Evolutionary conservation across 2,329 filamentous ascomycete species (phyloP).

Genomic region (Colletotrichum filicis): DNA sequence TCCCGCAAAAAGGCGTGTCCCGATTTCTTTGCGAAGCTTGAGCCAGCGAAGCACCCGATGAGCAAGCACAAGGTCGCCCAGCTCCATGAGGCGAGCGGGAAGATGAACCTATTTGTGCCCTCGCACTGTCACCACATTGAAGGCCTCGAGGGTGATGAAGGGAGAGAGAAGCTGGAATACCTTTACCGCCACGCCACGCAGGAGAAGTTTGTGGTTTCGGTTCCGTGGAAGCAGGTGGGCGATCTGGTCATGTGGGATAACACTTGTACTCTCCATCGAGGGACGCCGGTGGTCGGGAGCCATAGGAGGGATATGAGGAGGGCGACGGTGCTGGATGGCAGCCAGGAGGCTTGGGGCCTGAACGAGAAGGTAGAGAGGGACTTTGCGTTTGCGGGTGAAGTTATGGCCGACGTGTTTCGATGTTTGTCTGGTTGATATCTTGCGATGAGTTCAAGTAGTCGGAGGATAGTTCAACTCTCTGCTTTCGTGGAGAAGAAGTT

Average conservation of each 20-base stretch:
- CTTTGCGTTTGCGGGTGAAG: constrained; percentile 17
- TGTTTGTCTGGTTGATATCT: background rate
- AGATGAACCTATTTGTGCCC: constrained; percentile 65
- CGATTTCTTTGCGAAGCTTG: constrained; percentile 56
- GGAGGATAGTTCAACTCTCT: background rate
- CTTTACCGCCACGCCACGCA: constrained; percentile 60
- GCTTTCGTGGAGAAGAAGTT: background rate
- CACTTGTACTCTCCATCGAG: constrained; percentile 64
- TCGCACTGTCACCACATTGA: constrained; percentile 65
- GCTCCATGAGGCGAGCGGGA: constrained; percentile 60
- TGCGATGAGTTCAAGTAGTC: background rate
- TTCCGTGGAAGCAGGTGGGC: constrained; percentile 59
- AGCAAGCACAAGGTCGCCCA: constrained; percentile 60
- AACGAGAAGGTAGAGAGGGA: constrained; percentile 40
- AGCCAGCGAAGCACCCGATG: constrained; percentile 51
- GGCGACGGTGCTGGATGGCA: constrained; percentile 63
- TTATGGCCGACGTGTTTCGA: background rate
- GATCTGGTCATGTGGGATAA: constrained; percentile 72
- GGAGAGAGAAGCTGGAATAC: constrained; percentile 47
- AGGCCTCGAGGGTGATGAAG: constrained; percentile 47
- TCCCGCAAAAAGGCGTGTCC: constrained; percentile 63
- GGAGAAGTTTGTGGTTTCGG: constrained; percentile 55
- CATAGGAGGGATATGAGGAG: constrained; percentile 64
- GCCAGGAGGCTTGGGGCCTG: constrained; percentile 49
- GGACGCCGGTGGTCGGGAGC: constrained; percentile 59